Base-by-base conservation (phyloP, 2,329 filamentous ascomycete species). In the Botrytis paeoniae region DNA sequence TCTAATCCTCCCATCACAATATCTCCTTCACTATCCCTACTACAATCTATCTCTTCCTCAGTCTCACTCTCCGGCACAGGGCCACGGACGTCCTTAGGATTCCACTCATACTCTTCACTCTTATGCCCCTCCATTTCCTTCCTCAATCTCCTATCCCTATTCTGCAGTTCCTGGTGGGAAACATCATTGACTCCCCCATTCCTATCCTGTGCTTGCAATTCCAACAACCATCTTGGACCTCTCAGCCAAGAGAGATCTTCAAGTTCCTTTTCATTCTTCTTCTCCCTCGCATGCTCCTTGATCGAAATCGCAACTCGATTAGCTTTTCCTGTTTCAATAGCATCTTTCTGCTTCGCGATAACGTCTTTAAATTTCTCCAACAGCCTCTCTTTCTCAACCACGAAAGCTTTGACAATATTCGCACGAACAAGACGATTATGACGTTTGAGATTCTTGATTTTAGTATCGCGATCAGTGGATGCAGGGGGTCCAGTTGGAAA, bases 361-460 rank as follows among this genome's bases (percentile, higher is more conserved):
- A 57, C 65, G 39, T 41, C 48, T 32, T 57, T 68, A 1, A 39
- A 57, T 6, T 41, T 68, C 3, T 51, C 5, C 4, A 71, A 2
- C 7, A 71, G 20, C 41, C 18, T 76, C 41, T 73, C 69, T 22
- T 73, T 70, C 54, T 76, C 25, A 6, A 72, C 45, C 10, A 79
- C 60, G 45, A 63, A 72, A 1, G 78, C 35, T 65, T n/a, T 41
- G 1, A 71, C 43, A 4, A 79, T 78, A 35, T 78, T 77, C 8
- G 71, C 51, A 25, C 76, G 73, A 14, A 79, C 78, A 0, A 64
- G 54, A 20, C 76, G 73, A 57, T 80, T 77, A 29, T 80, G 79
- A 9, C 35, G 54, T 0, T 70, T 57, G 1, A 80, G 62, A 62
- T 76, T 76, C 20, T 76, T 64, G 6, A 78, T 61, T 45, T 76